Base-by-base conservation (phyloP, 192 early-diverging fungal species). In the Gryganskiella cystojenkinii region DNA sequence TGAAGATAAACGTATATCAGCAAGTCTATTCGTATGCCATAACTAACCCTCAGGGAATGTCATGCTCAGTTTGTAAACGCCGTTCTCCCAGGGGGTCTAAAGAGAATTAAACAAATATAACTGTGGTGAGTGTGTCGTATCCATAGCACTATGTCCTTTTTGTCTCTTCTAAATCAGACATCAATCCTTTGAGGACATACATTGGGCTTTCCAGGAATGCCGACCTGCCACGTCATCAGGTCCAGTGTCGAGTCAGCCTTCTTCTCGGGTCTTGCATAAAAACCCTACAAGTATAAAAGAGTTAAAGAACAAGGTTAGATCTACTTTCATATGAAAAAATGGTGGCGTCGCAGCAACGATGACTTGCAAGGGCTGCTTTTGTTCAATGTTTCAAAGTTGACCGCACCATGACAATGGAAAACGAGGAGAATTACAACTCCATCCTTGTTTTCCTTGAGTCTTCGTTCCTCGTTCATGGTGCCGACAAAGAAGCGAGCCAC, bases 221-320 rank as follows among this genome's bases (percentile, higher is more conserved):
- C 87, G 47, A 84, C 84, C 24, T 79, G 75, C 97, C 97, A 99
- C 59, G 75, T 83, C 90, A 94, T 92, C 35, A 99, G 80, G 72
- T 98, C 92, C 50, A 96, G 67, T 0, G 91, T 90, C 35, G 87
- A 90, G 78, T 96, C 92, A 0, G 80, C 76, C 53, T 89, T 92
- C 85, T 97, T 98, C 49, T 85, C 89, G 5, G 98, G 98, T 25
- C 91, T 85, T 14, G 96, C 96, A 67, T 90, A 98, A 80, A 99
- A 99, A 0, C 98, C 98, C 84, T 92, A 89, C 14, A 82, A 66
- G 70, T 68, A 13, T 40, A 3, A 28, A 15, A 49, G 14, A 50
- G 45, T 50, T 8, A 17, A 33, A 28, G 35, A 4, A 2, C n/a
- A n/a, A n/a, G 10, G 5, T 27, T 25, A 22, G 9, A 70, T 31